phyloP scores from a whole-genome alignment of 306 rosid genomes.

The Begonia loranthoides region DNA sequence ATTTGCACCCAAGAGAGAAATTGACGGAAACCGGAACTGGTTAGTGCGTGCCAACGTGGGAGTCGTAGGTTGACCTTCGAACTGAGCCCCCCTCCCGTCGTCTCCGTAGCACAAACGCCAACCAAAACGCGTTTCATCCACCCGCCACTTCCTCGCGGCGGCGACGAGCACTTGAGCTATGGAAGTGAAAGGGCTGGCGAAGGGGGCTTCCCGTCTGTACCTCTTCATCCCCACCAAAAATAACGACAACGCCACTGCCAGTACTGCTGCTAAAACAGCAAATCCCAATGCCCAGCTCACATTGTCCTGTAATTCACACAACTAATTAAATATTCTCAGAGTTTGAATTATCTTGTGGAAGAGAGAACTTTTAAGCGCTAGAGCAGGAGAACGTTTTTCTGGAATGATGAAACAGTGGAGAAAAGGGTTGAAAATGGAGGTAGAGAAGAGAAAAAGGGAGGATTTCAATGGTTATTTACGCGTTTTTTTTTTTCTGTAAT shows the following conservation, averaged over 20 bases:
- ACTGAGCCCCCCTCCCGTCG: constrained; percentile 1
- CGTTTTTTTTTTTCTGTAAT: no score
- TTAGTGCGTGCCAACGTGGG: constrained; percentile 20
- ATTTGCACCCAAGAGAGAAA: no score
- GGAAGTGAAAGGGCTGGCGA: constrained; percentile 46
- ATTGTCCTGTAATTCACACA: constrained; percentile 46
- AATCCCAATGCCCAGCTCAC: constrained; percentile 57
- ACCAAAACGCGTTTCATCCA: constrained; percentile 9
- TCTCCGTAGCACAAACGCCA: constrained; percentile 16
- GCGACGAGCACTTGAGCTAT: constrained; percentile 55
- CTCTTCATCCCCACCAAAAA: constrained; percentile 38
- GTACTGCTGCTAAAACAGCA: constrained; percentile 36
- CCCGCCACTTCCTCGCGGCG: constrained; percentile 31
- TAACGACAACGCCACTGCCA: constrained; percentile 30
- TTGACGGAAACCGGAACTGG: constrained; percentile 33
- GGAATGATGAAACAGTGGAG: no score
- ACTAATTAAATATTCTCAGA: no score
- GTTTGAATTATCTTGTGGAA: no score
- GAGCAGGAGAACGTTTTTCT: no score
- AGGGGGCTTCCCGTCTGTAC: constrained; percentile 31
- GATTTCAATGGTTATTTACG: no score
- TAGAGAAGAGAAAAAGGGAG: no score
- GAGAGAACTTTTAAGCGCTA: no score
- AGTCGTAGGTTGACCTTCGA: constrained; percentile 12
- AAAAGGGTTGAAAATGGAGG: no score